These are phyloP conservation scores for Wickerhamiella sergipiensis DNA, from an alignment of 805 yeast genomes.

Conservation along the genomic window DNA sequence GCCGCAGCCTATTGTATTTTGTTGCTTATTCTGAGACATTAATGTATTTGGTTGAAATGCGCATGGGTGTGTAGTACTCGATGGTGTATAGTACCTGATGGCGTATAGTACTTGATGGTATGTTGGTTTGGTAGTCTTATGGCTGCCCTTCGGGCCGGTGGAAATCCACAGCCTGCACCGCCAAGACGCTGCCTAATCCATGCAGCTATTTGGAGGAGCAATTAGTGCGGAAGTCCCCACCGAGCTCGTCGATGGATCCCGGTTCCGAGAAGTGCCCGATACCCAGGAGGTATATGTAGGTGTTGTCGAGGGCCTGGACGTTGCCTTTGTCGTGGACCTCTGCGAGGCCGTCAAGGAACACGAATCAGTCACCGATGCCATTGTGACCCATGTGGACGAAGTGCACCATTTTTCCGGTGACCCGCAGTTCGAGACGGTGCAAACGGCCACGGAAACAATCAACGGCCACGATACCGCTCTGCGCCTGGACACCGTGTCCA, in stretches of 20 bases:
- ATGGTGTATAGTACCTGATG: too few species aligned
- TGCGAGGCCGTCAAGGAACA: conserved; percentile 24
- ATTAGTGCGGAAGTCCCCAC: conserved; percentile 44
- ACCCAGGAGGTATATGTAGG: conserved; percentile 81
- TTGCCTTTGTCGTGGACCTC: conserved; percentile 28
- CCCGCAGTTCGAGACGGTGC: conserved; percentile 1
- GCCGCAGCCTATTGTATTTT: too few species aligned
- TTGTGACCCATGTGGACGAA: conserved; percentile 15
- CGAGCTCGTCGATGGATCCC: conserved; percentile 61
- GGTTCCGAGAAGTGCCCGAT: conserved; percentile 75
- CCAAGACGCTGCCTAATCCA: background rate
- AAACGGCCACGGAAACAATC: conserved; percentile 6
- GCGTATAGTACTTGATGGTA: too few species aligned
- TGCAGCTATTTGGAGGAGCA: conserved; percentile 70
- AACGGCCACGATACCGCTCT: conserved; percentile 9
- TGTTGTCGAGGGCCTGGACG: conserved; percentile 21
- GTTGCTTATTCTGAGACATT: too few species aligned
- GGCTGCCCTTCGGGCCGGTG: too few species aligned
- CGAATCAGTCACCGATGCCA: conserved; percentile 11
- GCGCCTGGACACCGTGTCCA: conserved; percentile 11
- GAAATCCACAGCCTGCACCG: too few species aligned
- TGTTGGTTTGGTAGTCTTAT: too few species aligned
- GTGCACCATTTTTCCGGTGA: conserved; percentile 14
- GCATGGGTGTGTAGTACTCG: too few species aligned
- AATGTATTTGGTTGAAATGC: too few species aligned